Base-by-base conservation (phyloP, 2,329 filamentous ascomycete species). In the Dissoconium aciculare region DNA sequence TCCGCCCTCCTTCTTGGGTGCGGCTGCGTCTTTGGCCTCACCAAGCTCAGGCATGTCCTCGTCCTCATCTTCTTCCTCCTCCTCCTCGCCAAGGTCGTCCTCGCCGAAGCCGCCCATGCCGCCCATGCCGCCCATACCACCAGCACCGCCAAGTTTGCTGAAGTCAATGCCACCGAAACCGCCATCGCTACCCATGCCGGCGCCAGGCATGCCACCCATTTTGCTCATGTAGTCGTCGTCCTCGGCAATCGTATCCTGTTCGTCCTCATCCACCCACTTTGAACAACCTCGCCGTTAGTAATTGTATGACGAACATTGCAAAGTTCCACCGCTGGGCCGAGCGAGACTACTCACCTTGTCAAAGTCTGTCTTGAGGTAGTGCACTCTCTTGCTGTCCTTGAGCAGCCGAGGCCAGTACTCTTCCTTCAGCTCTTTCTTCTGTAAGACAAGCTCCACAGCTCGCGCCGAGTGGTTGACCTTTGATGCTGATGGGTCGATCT, bases 291-390 rank as follows among this genome's bases (percentile, higher is more conserved):
- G 43, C 28, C 43, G 39, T 33, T 37, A n/a, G n/a, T n/a, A n/a
- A n/a, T n/a, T n/a, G n/a, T n/a, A n/a, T n/a, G n/a, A n/a, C n/a
- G n/a, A n/a, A n/a, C n/a, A n/a, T n/a, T n/a, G n/a, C n/a, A n/a
- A n/a, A n/a, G n/a, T n/a, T n/a, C n/a, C n/a, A n/a, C n/a, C n/a
- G n/a, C n/a, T n/a, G n/a, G n/a, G n/a, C n/a, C n/a, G n/a, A n/a
- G n/a, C n/a, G n/a, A n/a, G n/a, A n/a, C 17, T 16, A 47, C 67
- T 37, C 56, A 78, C 74, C 78, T 93, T 94, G 67, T 94, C 85
- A 50, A 98, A 98, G 64, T 98, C 79, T 43, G 89, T 95, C 77
- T 93, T 93, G 52, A 98, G 63, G 72, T 84, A 98, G 64, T 95
- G 89, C 33, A 81, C 64, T 67, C 83, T 93, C 69, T 82, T 78